These are phyloP conservation scores for Verticillium dahliae DNA, from an alignment of 2,329 filamentous ascomycete genomes.

Conservation along the genomic window DNA sequence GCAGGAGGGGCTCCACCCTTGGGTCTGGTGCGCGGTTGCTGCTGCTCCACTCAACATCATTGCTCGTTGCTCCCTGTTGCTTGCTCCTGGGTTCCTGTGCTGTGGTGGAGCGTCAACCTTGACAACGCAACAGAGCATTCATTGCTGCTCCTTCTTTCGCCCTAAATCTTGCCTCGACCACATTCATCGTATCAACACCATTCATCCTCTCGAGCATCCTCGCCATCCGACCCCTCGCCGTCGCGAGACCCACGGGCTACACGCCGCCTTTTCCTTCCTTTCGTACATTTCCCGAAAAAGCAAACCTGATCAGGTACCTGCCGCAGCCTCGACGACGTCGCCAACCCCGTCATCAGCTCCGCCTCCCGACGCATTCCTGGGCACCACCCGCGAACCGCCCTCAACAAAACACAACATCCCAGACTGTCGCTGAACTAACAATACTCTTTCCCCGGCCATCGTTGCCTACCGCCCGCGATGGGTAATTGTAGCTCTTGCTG, in stretches of 20 bases:
- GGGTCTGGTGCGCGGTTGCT: neutral
- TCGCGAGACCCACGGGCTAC: neutral
- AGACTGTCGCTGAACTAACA: neutral
- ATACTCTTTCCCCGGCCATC: neutral
- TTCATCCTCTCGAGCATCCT: neutral
- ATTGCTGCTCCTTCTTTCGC: neutral
- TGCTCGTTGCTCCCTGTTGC: slow-evolving; percentile 2
- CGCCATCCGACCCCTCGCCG: neutral
- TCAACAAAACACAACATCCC: neutral
- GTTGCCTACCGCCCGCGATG: slow-evolving; percentile 35
- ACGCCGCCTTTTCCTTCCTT: neutral
- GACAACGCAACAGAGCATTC: neutral
- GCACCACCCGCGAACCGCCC: neutral
- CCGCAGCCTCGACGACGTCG: neutral
- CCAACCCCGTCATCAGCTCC: neutral
- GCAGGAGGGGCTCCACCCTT: neutral
- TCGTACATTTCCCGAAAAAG: neutral
- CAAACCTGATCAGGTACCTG: neutral
- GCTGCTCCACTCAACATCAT: neutral
- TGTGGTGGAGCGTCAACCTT: neutral
- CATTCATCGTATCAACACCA: neutral
- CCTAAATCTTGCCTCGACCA: neutral
- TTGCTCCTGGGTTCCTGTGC: neutral
- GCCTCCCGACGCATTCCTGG: neutral
- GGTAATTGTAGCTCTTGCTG: slow-evolving; percentile 58